Evolutionary conservation across 306 rosid species (phyloP).

Genomic region (Glycyrrhiza uralensis): DNA sequence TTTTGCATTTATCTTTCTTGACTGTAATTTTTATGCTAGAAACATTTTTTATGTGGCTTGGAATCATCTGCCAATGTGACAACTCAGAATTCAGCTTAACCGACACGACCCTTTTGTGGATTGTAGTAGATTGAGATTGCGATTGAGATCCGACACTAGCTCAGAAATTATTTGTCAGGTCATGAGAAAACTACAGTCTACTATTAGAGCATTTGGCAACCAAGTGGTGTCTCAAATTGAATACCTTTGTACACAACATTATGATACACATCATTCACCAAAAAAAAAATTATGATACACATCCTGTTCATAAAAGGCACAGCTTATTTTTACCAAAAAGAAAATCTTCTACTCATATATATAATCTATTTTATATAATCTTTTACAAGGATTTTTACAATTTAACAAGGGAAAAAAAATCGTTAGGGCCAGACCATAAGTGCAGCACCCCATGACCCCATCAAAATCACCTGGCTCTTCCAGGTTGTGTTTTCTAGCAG

Average conservation of each 20-base stretch:
- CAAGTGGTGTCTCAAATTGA: constrained; percentile 12
- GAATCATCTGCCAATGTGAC: background rate
- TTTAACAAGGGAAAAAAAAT: constrained; percentile 27
- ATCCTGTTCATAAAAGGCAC: constrained; percentile 21
- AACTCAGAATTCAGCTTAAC: background rate
- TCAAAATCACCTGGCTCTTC: constrained; percentile 43
- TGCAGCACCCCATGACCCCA: constrained; percentile 30
- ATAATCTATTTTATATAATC: constrained; percentile 59
- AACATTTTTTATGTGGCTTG: background rate
- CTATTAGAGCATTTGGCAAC: background rate
- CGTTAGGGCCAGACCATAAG: constrained; percentile 22
- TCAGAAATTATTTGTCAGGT: background rate
- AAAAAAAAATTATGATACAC: constrained; percentile 22
- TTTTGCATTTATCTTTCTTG: background rate
- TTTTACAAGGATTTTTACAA: constrained; percentile 69
- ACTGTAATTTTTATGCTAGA: background rate
- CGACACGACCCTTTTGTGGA: background rate
- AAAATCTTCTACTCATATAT: constrained; percentile 50
- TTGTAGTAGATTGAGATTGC: background rate
- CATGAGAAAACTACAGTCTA: background rate
- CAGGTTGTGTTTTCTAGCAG: constrained; percentile 42
- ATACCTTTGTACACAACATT: constrained; percentile 32
- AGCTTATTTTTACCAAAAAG: constrained; percentile 33
- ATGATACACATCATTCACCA: constrained; percentile 22
- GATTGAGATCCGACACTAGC: background rate